Evolutionary conservation across 2,329 filamentous ascomycete species (phyloP).

Genomic region (Coleophoma eucalyptorum): DNA sequence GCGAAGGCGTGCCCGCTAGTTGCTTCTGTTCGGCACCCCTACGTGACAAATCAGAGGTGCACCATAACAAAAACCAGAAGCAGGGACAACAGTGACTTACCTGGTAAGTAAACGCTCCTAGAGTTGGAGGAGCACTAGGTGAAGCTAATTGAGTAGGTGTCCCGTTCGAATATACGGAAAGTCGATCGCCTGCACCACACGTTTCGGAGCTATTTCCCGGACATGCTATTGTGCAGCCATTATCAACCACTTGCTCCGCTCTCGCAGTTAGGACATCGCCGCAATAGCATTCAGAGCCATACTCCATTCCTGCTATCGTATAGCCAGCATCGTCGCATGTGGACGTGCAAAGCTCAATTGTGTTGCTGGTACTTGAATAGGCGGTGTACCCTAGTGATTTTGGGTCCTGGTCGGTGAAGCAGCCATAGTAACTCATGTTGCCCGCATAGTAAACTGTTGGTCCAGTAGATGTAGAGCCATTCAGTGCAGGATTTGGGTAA

Average conservation of each 20-base stretch:
- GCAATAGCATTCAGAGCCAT: constrained; percentile 2
- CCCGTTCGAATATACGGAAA: constrained; percentile 9
- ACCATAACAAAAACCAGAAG: not conserved
- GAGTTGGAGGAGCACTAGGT: not conserved
- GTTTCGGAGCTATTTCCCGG: constrained; percentile 18
- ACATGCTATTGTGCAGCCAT: constrained; percentile 1
- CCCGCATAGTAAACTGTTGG: constrained; percentile 3
- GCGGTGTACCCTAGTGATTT: constrained; percentile 17
- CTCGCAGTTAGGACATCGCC: not conserved
- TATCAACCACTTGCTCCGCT: not conserved
- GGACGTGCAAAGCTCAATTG: constrained; percentile 23
- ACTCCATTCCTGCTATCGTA: constrained; percentile 30
- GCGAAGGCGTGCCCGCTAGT: constrained; percentile 19
- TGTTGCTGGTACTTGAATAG: not conserved
- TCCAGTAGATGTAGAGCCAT: not conserved
- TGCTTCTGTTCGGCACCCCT: constrained; percentile 30
- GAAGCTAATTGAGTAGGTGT: not conserved
- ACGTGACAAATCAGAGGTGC: too few species aligned
- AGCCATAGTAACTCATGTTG: constrained; percentile 32
- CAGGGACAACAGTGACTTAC: not conserved
- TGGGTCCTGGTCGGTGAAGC: constrained; percentile 27
- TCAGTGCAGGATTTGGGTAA: constrained; percentile 23
- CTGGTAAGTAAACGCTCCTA: not conserved
- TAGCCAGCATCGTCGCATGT: constrained; percentile 21
- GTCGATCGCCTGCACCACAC: constrained; percentile 20